Percentiles rank a stretch among this genome's conserved stretches.
These are phyloP conservation scores for Neonectria faginata DNA, from an alignment of 2,329 filamentous ascomycete species.

Conservation along the genomic window DNA sequence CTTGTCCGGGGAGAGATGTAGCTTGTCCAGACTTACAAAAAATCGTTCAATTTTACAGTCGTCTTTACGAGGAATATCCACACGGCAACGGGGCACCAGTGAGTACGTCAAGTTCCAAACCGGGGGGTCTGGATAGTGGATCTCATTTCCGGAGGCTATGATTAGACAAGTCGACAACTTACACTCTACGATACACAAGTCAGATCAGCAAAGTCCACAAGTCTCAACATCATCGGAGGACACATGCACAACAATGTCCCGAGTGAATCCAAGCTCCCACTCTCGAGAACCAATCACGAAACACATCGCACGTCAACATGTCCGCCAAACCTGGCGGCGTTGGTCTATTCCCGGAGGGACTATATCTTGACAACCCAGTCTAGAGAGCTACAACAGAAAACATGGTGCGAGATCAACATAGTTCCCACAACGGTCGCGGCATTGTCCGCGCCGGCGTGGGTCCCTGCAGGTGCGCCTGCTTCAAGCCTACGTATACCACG, in stretches of 20 bases:
- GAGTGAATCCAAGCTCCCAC: neutral
- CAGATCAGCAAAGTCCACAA: neutral
- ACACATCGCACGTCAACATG: constrained; percentile 32
- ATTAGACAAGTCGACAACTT: no score
- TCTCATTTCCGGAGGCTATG: neutral
- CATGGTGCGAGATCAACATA: constrained; percentile 57
- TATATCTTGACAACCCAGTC: constrained; percentile 30
- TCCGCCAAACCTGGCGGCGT: constrained; percentile 30
- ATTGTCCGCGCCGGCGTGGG: constrained; percentile 53
- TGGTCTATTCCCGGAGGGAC: constrained; percentile 40
- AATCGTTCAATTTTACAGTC: neutral
- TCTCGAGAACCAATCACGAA: constrained; percentile 1
- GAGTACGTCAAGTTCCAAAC: neutral
- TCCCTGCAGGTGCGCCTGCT: constrained; percentile 55
- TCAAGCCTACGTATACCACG: constrained; percentile 85
- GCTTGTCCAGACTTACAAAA: neutral
- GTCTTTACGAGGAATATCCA: neutral
- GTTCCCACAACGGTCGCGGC: constrained; percentile 73
- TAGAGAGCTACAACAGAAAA: constrained; percentile 1
- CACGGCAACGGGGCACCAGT: neutral
- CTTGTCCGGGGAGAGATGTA: neutral
- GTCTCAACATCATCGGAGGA: neutral
- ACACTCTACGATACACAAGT: neutral
- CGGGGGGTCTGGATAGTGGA: neutral
- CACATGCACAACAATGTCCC: neutral